phyloP scores from a whole-genome alignment of 2,329 filamentous ascomycete genomes.

The Xylaria sp. region DNA sequence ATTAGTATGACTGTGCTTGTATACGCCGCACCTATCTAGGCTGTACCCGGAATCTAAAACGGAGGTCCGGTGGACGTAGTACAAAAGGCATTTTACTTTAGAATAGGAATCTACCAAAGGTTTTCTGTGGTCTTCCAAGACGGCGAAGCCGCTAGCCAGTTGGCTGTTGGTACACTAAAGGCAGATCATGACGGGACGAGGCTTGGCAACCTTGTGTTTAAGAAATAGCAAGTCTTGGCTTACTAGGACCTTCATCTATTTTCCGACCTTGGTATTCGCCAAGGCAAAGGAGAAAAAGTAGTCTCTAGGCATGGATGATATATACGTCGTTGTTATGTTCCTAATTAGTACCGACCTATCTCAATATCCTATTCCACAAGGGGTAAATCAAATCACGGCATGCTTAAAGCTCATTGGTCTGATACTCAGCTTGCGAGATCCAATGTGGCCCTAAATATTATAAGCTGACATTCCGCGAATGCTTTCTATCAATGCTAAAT shows the following conservation, averaged over 20 bases:
- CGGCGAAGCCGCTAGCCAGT: conserved; percentile 9
- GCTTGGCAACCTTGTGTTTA: conserved; percentile 22
- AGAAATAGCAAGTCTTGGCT: conserved; percentile 15
- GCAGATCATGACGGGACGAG: conserved; percentile 22
- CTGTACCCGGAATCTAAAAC: neutral
- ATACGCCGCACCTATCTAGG: neutral
- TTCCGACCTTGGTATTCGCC: neutral
- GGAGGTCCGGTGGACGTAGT: neutral
- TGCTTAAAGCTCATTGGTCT: conserved; percentile 13
- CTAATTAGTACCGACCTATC: neutral
- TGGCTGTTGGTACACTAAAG: conserved; percentile 13
- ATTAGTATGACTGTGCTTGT: neutral
- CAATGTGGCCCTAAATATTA: neutral
- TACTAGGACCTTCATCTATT: conserved; percentile 4
- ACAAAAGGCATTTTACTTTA: neutral
- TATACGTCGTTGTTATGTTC: neutral
- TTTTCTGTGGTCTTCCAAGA: neutral
- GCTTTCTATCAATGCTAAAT: neutral
- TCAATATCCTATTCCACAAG: neutral
- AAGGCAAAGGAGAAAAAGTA: neutral
- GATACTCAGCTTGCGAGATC: neutral
- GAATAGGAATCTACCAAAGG: neutral
- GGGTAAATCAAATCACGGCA: neutral
- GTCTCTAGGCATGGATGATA: neutral
- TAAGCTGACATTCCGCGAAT: neutral